Base-by-base conservation (phyloP, 2,329 filamentous ascomycete genomes). In the Stagonosporopsis vannaccii region DNA sequence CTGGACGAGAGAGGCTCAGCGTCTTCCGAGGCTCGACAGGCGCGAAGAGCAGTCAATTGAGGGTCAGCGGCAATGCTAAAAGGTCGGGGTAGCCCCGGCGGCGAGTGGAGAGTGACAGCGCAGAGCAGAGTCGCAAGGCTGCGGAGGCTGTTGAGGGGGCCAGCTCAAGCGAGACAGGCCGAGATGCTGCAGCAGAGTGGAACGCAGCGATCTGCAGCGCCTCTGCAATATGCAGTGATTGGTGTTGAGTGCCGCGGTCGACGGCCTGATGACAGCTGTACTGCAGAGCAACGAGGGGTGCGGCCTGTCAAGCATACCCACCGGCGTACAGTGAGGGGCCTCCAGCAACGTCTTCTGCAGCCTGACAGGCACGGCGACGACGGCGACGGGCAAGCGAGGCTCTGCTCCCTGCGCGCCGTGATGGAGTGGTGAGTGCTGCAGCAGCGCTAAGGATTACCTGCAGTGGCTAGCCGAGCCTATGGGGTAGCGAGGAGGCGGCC, bases 91-190 rank as follows among this genome's bases (percentile, higher is more conserved):
- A 15, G 25, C 33, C 26, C 28, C 7, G 39, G 35, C 15, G 11
- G 36, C 13, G 13, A 40, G 53, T 56, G 53, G 47, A 44, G 53
- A 47, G 26, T 19, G 42, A 51, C 53, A 56, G 42, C 53, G 26
- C 33, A 51, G 50, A 53, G 47, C 9, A 43, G 36, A 20, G 19
- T 17, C 37, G 35, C 48, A 33, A 44, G 42, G 42, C 35, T 32
- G 41, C n/a, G 20, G 53, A 56, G 41, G 53, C 50, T 56, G 42
- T 56, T 51, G 47, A 28, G 41, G 41, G 45, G 39, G 52, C 47
- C 41, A 56, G 36, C 35, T 37, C 53, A 56, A 56, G 53, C 47
- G 53, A 56, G 53, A 51, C 47, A 42, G 53, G 47, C 47, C 53
- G 53, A 51, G 46, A 56, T 56, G 53, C 53, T 56, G 53, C 47